Evolutionary conservation across 2,329 filamentous ascomycete species (phyloP).

Genomic region (Calonectria leucothoes): DNA sequence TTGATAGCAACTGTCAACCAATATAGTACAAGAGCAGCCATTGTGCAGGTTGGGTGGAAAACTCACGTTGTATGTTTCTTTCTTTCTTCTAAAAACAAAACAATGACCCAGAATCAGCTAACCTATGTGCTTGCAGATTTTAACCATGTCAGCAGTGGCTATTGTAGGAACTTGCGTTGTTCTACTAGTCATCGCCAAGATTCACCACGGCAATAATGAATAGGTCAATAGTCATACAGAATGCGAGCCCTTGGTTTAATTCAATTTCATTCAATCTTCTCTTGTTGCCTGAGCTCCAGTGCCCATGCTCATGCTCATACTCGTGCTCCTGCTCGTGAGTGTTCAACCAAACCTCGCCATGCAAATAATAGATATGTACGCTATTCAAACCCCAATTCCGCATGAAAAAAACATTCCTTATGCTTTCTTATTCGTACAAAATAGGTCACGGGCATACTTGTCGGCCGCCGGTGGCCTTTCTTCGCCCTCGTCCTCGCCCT

Average conservation of each 20-base stretch:
- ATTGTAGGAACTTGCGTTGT: constrained; percentile 76
- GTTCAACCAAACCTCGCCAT: neutral
- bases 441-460: constrained; percentile 69
- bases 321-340: neutral
- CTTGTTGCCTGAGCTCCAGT: constrained; percentile 21
- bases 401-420: constrained; percentile 14
- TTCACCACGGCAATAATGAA: constrained; percentile 33
- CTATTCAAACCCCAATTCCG: constrained; percentile 14
- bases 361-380: constrained; percentile 9
- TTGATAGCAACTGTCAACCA: constrained; percentile 74
- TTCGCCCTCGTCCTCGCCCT: constrained; percentile 30
- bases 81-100: neutral
- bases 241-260: constrained; percentile 8
- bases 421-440: constrained; percentile 63
- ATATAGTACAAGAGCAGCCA: constrained; percentile 81
- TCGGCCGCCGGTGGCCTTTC: constrained; percentile 29
- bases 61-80: constrained; percentile 80
- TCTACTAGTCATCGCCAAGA: constrained; percentile 64
- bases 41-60: constrained; percentile 95
- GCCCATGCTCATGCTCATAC: neutral
- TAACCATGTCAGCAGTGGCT: constrained; percentile 69
- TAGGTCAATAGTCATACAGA: constrained; percentile 7
- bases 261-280: constrained; percentile 15
- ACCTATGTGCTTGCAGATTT: constrained; percentile 57
- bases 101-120: too few species aligned